Conservation (phyloP, 306 rosid genomes). For the Astragalus glycyphyllos region DNA sequence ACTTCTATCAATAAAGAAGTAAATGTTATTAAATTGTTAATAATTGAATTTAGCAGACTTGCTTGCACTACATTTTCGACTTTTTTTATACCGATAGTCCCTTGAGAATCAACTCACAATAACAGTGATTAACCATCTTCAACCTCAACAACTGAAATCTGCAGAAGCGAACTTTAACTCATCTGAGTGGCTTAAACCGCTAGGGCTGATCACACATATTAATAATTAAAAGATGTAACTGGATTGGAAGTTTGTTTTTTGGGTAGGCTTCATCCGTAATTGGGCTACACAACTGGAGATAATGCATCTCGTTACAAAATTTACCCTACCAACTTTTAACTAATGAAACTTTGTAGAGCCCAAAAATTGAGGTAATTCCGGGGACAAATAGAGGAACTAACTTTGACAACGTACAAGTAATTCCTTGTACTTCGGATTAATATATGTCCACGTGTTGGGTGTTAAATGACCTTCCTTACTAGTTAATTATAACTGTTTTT, state of each 20-base stretch:
- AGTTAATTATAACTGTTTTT: not conserved
- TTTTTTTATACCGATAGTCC: not conserved
- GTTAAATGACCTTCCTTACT: slow-evolving; percentile 30
- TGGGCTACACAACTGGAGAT: slow-evolving; percentile 19
- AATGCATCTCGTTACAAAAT: slow-evolving; percentile 6
- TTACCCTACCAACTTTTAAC: slow-evolving; percentile 5
- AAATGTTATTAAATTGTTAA: slow-evolving; percentile 8
- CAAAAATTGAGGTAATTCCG: slow-evolving; percentile 2
- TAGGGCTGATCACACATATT: not conserved
- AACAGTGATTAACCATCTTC: slow-evolving; percentile 23
- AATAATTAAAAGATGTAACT: not conserved
- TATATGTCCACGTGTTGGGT: not conserved
- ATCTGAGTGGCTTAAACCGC: slow-evolving; percentile 11
- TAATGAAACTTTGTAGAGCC: slow-evolving; percentile 2
- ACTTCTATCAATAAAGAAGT: not conserved
- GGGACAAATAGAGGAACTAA: slow-evolving; percentile 24
- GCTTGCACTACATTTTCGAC: slow-evolving; percentile 7
- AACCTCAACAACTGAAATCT: slow-evolving; percentile 11
- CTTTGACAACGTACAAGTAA: slow-evolving; percentile 13
- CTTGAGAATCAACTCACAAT: slow-evolving; percentile 20
- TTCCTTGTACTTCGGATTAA: slow-evolving; percentile 16
- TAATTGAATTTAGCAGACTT: not conserved
- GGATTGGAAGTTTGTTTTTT: not conserved
- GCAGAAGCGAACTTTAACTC: slow-evolving; percentile 36
- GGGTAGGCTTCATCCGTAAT: slow-evolving; percentile 4